These are phyloP conservation scores for Neopestalotiopsis sp. DNA, from an alignment of 2,329 filamentous ascomycete species.

Conservation along the genomic window DNA sequence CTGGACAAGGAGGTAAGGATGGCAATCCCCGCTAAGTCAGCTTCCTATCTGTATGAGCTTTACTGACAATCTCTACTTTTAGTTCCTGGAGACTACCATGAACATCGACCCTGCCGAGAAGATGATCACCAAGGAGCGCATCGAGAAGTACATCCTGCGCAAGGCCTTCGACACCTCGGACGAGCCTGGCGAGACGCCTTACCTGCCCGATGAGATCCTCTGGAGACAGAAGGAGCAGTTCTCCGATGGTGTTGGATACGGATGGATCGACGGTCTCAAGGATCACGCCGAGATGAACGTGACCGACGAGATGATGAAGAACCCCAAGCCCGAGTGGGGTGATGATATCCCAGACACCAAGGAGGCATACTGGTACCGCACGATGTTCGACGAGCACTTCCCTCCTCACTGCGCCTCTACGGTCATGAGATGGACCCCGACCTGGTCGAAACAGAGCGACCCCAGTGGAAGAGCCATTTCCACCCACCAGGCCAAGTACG, in stretches of 20 bases:
- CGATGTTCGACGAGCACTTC: constrained; percentile 99
- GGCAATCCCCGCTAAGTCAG: neutral
- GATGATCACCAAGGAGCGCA: constrained; percentile 87
- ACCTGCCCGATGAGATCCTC: constrained; percentile 94
- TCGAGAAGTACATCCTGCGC: constrained; percentile 98
- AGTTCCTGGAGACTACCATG: constrained; percentile 93
- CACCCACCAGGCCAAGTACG: constrained; percentile 78
- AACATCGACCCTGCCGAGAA: constrained; percentile 93
- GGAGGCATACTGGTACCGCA: constrained; percentile 98
- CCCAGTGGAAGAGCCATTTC: constrained; percentile 89
- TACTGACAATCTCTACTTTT: constrained; percentile 27
- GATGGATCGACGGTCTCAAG: constrained; percentile 98
- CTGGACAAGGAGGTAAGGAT: constrained; percentile 82
- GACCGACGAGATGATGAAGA: constrained; percentile 97
- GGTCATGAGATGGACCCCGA: constrained; percentile 95
- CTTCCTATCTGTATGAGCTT: neutral
- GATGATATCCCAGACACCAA: constrained; percentile 92
- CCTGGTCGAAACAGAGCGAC: constrained; percentile 95
- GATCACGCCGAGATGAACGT: constrained; percentile 89
- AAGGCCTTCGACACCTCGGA: constrained; percentile 96
- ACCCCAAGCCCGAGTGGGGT: constrained; percentile 97
- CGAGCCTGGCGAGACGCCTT: constrained; percentile 80
- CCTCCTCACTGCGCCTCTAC: constrained; percentile 88
- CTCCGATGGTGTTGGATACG: constrained; percentile 96
- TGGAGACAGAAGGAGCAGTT: constrained; percentile 99